Conservation (phyloP, 2,329 filamentous ascomycete species). For the Fusarium floridanum region DNA sequence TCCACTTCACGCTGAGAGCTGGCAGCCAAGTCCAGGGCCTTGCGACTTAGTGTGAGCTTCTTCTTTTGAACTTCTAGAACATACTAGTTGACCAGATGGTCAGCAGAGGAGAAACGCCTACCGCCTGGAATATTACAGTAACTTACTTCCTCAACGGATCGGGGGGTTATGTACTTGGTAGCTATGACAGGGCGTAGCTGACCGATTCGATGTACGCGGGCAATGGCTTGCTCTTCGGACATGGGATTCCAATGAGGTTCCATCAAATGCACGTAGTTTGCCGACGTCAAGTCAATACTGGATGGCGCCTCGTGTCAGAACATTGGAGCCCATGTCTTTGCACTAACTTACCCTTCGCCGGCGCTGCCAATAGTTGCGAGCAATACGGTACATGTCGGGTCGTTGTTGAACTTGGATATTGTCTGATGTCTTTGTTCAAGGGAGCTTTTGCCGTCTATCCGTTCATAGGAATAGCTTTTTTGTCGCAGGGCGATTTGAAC, state of each 20-base stretch:
- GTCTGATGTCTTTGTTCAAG: fast-evolving
- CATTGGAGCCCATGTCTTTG: neutral
- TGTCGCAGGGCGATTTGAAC: neutral
- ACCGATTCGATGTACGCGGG: neutral
- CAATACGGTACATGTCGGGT: conserved; percentile 39
- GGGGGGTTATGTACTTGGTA: neutral
- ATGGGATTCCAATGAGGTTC: conserved; percentile 9
- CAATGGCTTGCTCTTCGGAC: neutral
- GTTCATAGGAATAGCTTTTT: neutral
- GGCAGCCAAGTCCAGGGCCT: neutral
- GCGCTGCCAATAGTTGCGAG: conserved; percentile 50
- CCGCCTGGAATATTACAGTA: neutral
- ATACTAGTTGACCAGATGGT: neutral
- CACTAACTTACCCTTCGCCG: conserved; percentile 46
- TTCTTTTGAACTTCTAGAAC: neutral
- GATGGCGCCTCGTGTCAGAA: neutral
- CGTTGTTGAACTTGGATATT: neutral
- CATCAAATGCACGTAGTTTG: neutral
- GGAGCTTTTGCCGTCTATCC: neutral
- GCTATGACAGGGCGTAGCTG: neutral
- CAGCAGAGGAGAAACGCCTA: too few species aligned
- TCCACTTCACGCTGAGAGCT: neutral
- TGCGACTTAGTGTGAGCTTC: neutral
- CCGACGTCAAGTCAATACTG: neutral
- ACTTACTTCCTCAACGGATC: neutral